Base-by-base conservation (phyloP, 352 stramenopile species). In the Globisporangium iwayamae region DNA sequence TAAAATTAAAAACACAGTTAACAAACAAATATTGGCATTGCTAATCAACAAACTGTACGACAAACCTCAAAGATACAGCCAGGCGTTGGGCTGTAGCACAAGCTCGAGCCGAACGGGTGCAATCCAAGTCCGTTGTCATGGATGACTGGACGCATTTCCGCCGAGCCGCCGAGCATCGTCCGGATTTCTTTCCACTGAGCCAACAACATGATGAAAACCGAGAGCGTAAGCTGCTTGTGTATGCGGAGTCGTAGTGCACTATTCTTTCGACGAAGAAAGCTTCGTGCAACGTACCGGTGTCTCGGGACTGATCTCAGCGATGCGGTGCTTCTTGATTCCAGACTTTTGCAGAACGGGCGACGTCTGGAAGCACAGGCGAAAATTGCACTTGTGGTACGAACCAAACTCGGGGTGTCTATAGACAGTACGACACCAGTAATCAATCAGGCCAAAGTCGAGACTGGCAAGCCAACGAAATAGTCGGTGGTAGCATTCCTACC, bases 311-410 rank as follows among this genome's bases (percentile, higher is more conserved):
- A 93, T 83, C 50, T 78, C 68, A 1, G 74, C 68, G 20, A 74
- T 76, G 0, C 71, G 69, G 41, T 63, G 70, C 62, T 87, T 85
- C 60, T 76, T 81, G 38, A 80, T 61, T 0, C 61, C 69, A 20
- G 76, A 81, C 47, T 83, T 79, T 48, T 85, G 74, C 13, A 79
- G 66, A 51, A 71, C 70, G 30, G 69, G 39, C 6, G 72, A 62
- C 7, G 68, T 78, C 32, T 81, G 71, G 47, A 93, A 87, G 56
- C 68, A 80, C 47, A 95, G 60, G 18, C 70, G 76, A 46, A 90
- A 95, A 57, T 95, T 95, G 71, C 84, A 95, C 62, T 95, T 95
- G 65, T 91, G 79, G 66, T 93, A 95, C 14, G 79, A 71, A 13
- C 82, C 83, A 62, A 95, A 95, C 43, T 91, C 84, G 1, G 84